A percentile compares a stretch with the other conserved stretches of the same genome.
Evolutionary conservation across 2,329 filamentous ascomycete species (phyloP).

Genomic region (Thelonectria blattea): DNA sequence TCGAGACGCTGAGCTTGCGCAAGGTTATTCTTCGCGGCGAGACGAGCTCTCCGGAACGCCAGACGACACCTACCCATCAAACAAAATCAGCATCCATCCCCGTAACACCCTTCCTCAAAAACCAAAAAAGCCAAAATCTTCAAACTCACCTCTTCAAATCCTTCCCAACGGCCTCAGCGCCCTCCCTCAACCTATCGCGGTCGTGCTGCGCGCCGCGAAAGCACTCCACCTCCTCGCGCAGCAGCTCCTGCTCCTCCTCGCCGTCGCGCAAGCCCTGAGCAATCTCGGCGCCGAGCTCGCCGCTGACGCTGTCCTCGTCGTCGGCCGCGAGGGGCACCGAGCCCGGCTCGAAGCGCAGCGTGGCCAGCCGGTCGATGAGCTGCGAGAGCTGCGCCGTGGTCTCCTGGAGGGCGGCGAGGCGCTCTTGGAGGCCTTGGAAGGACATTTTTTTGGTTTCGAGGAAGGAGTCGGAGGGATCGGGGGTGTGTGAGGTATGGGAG

Average conservation of each 20-base stretch:
- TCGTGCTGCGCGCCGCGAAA: conserved; percentile 62
- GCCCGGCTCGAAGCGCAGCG: conserved; percentile 64
- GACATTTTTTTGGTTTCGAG: conserved; percentile 51
- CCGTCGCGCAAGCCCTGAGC: conserved; percentile 76
- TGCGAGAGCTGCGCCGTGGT: conserved; percentile 63
- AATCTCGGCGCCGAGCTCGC: conserved; percentile 83
- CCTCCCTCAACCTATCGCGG: conserved; percentile 69
- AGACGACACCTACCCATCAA: conserved; percentile 55
- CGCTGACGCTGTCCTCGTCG: conserved; percentile 60
- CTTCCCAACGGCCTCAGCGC: conserved; percentile 68
- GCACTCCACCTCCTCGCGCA: conserved; percentile 80
- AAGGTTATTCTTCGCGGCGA: conserved; percentile 77
- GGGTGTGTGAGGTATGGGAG: no score
- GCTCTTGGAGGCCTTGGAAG: conserved; percentile 66
- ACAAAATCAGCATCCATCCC: conserved; percentile 15
- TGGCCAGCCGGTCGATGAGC: conserved; percentile 65
- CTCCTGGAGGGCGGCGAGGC: conserved; percentile 65
- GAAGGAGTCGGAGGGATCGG: neutral
- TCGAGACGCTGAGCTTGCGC: conserved; percentile 77
- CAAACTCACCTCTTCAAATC: conserved; percentile 71
- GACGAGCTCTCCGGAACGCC: conserved; percentile 81
- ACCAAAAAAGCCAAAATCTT: neutral
- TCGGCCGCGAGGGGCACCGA: conserved; percentile 58
- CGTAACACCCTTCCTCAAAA: neutral
- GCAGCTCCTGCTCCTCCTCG: conserved; percentile 82